Evolutionary conservation across 148 eudicot genomes (phyloP).

Genomic region (Polygonum maritimum): DNA sequence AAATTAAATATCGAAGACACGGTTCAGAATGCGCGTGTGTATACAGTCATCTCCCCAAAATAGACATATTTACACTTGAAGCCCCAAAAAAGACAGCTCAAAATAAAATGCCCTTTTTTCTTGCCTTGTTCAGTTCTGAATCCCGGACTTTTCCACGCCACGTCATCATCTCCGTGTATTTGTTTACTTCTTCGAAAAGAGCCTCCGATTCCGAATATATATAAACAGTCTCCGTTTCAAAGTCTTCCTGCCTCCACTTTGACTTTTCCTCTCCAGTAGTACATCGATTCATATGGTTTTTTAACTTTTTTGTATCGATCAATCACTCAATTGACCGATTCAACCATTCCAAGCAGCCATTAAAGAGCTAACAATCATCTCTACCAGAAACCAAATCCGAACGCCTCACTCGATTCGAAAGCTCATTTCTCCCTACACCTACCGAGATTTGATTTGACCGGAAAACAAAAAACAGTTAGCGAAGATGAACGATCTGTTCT

Average conservation of each 20-base stretch:
- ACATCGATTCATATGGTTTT: neutral
- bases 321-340: neutral
- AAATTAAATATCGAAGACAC: neutral
- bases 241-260: neutral
- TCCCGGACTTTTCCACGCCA: neutral
- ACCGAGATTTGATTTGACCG: neutral
- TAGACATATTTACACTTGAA: neutral
- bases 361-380: neutral
- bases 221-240: neutral
- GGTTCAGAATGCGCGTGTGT: neutral
- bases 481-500: constrained; percentile 38
- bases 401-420: neutral
- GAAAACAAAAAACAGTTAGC: neutral
- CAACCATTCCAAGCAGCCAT: neutral
- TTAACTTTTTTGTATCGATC: neutral
- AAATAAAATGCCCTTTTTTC: neutral
- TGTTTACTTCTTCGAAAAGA: no score
- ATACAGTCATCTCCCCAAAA: neutral
- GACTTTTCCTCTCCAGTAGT: neutral
- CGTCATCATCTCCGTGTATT: no score
- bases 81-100: neutral
- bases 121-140: neutral
- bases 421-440: neutral
- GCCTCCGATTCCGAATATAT: neutral
- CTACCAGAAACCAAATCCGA: neutral